Evolutionary conservation across 2,329 filamentous ascomycete species (phyloP).

Genomic region (Onygenales sp.): DNA sequence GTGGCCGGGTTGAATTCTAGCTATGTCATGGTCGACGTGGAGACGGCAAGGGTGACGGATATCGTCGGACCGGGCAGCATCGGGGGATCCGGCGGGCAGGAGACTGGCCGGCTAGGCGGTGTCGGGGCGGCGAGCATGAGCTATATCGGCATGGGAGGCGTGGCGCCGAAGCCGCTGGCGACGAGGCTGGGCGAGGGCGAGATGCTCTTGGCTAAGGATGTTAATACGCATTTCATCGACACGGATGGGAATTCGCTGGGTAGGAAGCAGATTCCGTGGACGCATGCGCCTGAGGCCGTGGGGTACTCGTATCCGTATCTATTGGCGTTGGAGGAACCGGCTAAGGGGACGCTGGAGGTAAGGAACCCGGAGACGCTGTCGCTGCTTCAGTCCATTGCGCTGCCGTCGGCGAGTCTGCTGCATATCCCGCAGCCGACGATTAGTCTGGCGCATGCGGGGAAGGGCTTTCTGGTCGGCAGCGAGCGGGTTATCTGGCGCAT

Average conservation of each 20-base stretch:
- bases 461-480: slow-evolving; percentile 88
- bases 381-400: slow-evolving; percentile 72
- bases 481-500: slow-evolving; percentile 93
- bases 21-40: slow-evolving; percentile 80
- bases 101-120: slow-evolving; percentile 68
- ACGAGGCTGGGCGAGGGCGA: slow-evolving; percentile 73
- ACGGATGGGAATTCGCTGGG: slow-evolving; percentile 71
- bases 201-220: slow-evolving; percentile 91
- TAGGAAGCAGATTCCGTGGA: slow-evolving; percentile 87
- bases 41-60: slow-evolving; percentile 63
- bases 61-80: slow-evolving; percentile 68
- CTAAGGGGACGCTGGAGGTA: slow-evolving; percentile 79
- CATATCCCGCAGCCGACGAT: slow-evolving; percentile 89
- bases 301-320: slow-evolving; percentile 97
- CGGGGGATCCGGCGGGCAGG: slow-evolving; percentile 53
- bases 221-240: slow-evolving; percentile 88
- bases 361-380: slow-evolving; percentile 86
- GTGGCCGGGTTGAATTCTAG: slow-evolving; percentile 86
- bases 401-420: slow-evolving; percentile 73
- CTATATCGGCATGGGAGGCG: slow-evolving; percentile 89
- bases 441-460: slow-evolving; percentile 89
- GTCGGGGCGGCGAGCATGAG: slow-evolving; percentile 83
- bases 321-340: slow-evolving; percentile 69
- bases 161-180: slow-evolving; percentile 82
- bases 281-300: slow-evolving; percentile 74